These are phyloP conservation scores for Fusarium paranaense DNA, from an alignment of 2,329 filamentous ascomycete species.

Conservation along the genomic window DNA sequence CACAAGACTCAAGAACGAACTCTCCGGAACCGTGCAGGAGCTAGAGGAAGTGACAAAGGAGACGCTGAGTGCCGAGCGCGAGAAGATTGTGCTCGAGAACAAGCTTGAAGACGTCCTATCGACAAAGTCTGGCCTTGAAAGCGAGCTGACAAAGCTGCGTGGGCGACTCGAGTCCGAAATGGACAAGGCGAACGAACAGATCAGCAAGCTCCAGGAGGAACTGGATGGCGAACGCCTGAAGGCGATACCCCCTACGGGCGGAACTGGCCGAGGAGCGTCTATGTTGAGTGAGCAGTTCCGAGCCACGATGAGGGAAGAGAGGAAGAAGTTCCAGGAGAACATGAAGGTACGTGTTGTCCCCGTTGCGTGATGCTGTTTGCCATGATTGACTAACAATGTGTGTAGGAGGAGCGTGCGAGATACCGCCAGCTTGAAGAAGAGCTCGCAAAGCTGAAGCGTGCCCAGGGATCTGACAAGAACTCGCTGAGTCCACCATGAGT, in stretches of 20 bases:
- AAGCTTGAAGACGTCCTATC: conserved; percentile 49
- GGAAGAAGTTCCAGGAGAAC: conserved; percentile 68
- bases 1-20: conserved; percentile 62
- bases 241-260: conserved; percentile 50
- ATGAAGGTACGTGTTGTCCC: conserved; percentile 56
- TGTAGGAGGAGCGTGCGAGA: conserved; percentile 62
- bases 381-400: conserved; percentile 44
- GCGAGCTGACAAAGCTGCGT: conserved; percentile 44
- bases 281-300: conserved; percentile 69
- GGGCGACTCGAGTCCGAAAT: conserved; percentile 56
- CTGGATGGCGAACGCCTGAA: conserved; percentile 64
- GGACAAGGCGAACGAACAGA: conserved; percentile 50
- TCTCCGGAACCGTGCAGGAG: conserved; percentile 62
- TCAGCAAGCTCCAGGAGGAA: conserved; percentile 60
- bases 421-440: conserved; percentile 64
- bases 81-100: conserved; percentile 57
- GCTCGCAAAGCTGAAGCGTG: conserved; percentile 56
- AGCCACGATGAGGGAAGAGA: conserved; percentile 67
- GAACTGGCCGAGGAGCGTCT: conserved; percentile 56
- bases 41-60: conserved; percentile 66
- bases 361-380: not conserved
- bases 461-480: conserved; percentile 56
- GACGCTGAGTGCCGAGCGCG: conserved; percentile 62
- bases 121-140: conserved; percentile 35
- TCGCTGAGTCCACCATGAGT: conserved; percentile 54